Evolutionary conservation across 2,329 filamentous ascomycete genomes (phyloP), one percentile per base, ranked within the genome.

Genomic region (Ophiostoma novo-ulmi): DNA sequence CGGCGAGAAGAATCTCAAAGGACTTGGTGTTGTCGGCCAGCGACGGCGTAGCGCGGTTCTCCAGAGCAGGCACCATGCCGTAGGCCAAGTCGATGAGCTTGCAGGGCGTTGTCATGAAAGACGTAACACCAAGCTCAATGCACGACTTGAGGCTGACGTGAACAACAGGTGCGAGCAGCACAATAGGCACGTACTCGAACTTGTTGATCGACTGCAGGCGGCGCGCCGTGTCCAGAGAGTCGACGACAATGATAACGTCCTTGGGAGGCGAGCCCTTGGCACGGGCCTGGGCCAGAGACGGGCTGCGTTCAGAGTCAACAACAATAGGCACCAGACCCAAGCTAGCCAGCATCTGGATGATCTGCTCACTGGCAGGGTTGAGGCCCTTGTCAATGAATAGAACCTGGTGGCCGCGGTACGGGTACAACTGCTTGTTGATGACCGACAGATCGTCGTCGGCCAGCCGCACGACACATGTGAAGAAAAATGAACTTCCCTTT

Each of bases 101-200:
- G 81, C 95, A 98, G 10, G 95, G 95, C 20, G 93, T 97, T 1
- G 95, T 98, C 93, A 98, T 97, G 80, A 97, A 98, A 68, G 94
- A 97, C n/a, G 94, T 96, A 75, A 99, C 97, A 73, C 95, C 94
- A 74, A 98, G 86, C 78, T 98, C 95, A 72, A 98, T 83, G 71
- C 94, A 95, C 3, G 93, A 95, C 82, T 97, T 97, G 75, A 99
- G 85, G 79, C 89, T 96, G 75, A 98, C 93, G 73, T 94, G 92
- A 14, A 98, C 93, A 48, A 93, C 84, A 0, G 94, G 93, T 64
- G 93, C 95, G 65, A 98, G 82, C 73, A 98, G 87, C 63, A 99
- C 94, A 74, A 99, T 94, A 2, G 95, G 95, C 65, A 97, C 93
- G 78, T 97, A 98, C 82, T 97, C 97, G 85, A 97, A 97, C 78